These are phyloP conservation scores for Arthroderma sp. DNA, from an alignment of 2,329 filamentous ascomycete species.

Conservation along the genomic window DNA sequence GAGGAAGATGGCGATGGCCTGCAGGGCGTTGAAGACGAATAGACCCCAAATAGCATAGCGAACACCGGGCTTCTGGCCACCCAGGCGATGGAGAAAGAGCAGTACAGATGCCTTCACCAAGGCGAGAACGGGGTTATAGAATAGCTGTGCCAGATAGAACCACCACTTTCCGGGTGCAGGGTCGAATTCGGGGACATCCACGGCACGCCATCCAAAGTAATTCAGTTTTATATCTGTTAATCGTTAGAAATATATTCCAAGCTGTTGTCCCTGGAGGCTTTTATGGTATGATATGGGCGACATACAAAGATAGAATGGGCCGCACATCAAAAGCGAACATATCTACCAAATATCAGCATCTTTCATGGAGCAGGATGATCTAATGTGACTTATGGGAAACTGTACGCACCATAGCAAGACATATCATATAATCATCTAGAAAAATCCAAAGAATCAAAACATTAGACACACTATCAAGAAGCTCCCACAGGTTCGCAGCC, in stretches of 20 bases:
- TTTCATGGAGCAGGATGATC: no score
- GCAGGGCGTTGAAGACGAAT: conserved; percentile 20
- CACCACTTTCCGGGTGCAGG: neutral
- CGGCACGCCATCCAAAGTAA: neutral
- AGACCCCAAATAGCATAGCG: neutral
- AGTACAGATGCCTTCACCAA: conserved; percentile 2
- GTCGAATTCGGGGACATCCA: neutral
- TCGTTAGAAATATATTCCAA: no score
- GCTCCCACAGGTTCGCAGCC: no score
- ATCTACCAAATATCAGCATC: neutral
- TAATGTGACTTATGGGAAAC: no score
- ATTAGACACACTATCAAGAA: no score
- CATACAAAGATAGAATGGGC: neutral
- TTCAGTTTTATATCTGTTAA: conserved; percentile 1
- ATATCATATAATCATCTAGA: no score
- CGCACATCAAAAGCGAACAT: neutral
- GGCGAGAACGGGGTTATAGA: conserved; percentile 3
- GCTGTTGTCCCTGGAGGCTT: no score
- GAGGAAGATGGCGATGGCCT: conserved; percentile 27
- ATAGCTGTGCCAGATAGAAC: conserved; percentile 1
- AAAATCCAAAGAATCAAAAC: no score
- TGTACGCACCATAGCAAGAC: no score
- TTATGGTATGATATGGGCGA: neutral
- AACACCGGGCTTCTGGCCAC: neutral
- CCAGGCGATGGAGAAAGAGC: conserved; percentile 2